Evolutionary conservation across 2,329 filamentous ascomycete species (phyloP).

Genomic region (Sclerotinia trifoliorum): DNA sequence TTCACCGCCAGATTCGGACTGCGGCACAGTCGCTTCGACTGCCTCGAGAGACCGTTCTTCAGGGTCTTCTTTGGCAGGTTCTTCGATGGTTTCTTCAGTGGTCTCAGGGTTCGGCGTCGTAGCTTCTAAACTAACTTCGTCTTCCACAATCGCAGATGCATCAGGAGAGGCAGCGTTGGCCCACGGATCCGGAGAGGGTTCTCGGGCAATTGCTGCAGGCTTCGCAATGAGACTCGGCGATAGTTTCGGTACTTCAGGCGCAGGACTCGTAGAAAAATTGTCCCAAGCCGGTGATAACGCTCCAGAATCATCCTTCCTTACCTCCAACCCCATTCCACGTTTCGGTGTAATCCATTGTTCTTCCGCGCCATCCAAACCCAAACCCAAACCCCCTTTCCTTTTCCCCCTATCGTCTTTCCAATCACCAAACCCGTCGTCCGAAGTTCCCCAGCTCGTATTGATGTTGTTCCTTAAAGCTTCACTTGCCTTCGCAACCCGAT

Average conservation of each 20-base stretch:
- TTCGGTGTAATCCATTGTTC: constrained; percentile 26
- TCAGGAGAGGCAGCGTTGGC: constrained; percentile 16
- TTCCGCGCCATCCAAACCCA: constrained; percentile 27
- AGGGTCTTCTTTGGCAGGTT: not conserved
- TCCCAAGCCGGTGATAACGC: constrained; percentile 26
- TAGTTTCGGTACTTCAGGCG: constrained; percentile 21
- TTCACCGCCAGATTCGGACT: not conserved
- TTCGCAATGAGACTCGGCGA: constrained; percentile 26
- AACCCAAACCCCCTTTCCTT: constrained; percentile 21
- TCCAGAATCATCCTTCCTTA: constrained; percentile 19
- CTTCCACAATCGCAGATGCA: not conserved
- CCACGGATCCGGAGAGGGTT: constrained; percentile 38
- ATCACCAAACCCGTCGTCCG: constrained; percentile 33
- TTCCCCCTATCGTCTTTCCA: constrained; percentile 32
- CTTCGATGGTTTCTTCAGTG: not conserved
- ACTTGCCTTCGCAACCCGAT: constrained; percentile 25
- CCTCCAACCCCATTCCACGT: constrained; percentile 10
- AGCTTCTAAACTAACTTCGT: not conserved
- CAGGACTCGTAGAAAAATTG: constrained; percentile 9
- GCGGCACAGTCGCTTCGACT: constrained; percentile 1
- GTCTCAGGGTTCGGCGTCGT: not conserved
- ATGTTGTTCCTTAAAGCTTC: constrained; percentile 29
- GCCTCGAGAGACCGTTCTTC: not conserved
- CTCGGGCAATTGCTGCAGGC: constrained; percentile 25
- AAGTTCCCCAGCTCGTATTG: constrained; percentile 35